Base-by-base conservation (phyloP, 352 stramenopile genomes). In the Globisporangium heterothallicum region DNA sequence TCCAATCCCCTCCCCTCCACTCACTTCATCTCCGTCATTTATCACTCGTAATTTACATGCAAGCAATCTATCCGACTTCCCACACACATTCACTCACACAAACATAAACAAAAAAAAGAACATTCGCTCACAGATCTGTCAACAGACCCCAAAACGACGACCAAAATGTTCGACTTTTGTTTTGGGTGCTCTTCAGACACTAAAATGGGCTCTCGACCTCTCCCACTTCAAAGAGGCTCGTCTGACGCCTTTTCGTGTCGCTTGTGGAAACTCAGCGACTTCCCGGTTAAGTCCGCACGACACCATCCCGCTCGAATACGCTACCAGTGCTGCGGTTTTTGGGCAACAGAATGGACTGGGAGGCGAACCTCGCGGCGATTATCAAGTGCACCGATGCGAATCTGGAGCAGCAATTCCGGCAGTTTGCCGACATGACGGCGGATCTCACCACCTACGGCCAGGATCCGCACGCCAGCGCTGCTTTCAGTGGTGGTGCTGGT, bases 381-480 rank as follows among this genome's bases (percentile, higher is more conserved):
- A 90, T 93, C 70, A 84, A 86, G 58, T 85, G 81, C 70, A 88
- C 78, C 44, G 80, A 93, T 56, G 80, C 69, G 41, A 86, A 74
- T 19, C 68, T 93, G 18, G 63, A 75, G 49, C 78, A 88, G 63
- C 80, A 90, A 53, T 90, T 93, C 64, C 71, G 66, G 12, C 64
- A 85, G 48, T 78, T 86, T 38, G 68, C 73, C 13, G 71, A 85
- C 48, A 46, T 79, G 36, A 61, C 70, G 8, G 59, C 41, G 0
- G 65, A 65, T 29, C 42, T 66, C 13, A 46, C 47, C 2, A 50
- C 40, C 9, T 59, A 26, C 35, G 36, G 42, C 12, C 25, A 21
- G 19, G 42, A 32, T n/a, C n/a, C n/a, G n/a, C 24, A 40, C 32
- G 18, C 13, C 14, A 16, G 21, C 14, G 9, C 18, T 49, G 21